These are phyloP conservation scores for Logfia minima DNA, from an alignment of 129 eudicot species.

Conservation along the genomic window DNA sequence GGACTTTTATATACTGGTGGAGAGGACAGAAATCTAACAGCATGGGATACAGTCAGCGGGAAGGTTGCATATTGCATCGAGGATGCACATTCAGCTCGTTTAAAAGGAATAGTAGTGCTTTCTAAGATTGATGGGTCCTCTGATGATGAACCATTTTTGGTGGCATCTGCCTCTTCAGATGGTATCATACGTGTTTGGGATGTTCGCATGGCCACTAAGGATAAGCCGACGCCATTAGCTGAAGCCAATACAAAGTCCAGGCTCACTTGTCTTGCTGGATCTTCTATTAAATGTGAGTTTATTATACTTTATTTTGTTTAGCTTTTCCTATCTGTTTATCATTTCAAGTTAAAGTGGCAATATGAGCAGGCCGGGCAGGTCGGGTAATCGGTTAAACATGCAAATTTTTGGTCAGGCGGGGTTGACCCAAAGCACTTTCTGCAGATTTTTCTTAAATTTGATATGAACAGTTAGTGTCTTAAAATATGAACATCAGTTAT, in stretches of 20 bases:
- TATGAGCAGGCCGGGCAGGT: neutral
- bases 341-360: neutral
- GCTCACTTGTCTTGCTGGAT: constrained; percentile 98
- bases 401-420: neutral
- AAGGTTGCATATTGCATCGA: constrained; percentile 77
- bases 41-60: constrained; percentile 84
- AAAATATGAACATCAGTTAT: neutral
- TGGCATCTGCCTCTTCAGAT: constrained; percentile 96
- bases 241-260: constrained; percentile 90
- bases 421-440: neutral
- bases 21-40: constrained; percentile 80
- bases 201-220: constrained; percentile 56
- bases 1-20: constrained; percentile 89
- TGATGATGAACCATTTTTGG: constrained; percentile 63
- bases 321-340: neutral
- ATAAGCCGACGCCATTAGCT: constrained; percentile 64
- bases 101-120: constrained; percentile 87
- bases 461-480: neutral
- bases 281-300: constrained; percentile 72
- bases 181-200: constrained; percentile 97
- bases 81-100: constrained; percentile 86
- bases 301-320: neutral
- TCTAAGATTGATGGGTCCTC: constrained; percentile 45
- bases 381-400: neutral
- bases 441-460: neutral